phyloP scores from a whole-genome alignment of 1,284 basidiomycete species.

The Leccinum subrobustum region DNA sequence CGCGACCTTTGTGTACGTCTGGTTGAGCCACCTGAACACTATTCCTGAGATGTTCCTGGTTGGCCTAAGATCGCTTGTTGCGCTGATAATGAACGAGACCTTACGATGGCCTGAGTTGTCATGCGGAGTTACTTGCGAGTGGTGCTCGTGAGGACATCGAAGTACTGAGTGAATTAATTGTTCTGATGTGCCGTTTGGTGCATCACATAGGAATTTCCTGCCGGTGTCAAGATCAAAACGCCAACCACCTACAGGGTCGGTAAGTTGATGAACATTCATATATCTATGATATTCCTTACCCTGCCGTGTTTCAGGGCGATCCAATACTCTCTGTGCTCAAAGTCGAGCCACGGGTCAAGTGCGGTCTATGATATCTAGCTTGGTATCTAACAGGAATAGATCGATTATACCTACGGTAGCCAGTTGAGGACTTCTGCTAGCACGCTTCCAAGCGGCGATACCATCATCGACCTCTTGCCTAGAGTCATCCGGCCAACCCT shows the following conservation, averaged over 20 bases:
- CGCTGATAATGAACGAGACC: background rate
- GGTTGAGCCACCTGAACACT: conserved; percentile 40
- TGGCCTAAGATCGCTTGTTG: conserved; percentile 36
- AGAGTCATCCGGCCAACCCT: conserved; percentile 37
- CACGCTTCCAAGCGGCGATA: conserved; percentile 39
- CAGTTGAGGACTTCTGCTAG: conserved; percentile 40
- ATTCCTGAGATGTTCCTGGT: conserved; percentile 42
- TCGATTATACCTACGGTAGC: conserved; percentile 34
- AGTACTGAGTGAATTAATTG: conserved; percentile 43
- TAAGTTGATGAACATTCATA: background rate
- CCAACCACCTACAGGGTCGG: conserved; percentile 34
- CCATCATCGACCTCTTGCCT: conserved; percentile 39
- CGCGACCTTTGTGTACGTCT: conserved; percentile 39
- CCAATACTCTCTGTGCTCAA: conserved; percentile 45
- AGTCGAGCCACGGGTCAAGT: conserved; percentile 45
- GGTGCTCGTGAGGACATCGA: conserved; percentile 31
- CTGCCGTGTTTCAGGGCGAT: conserved; percentile 34
- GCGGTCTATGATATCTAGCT: conserved; percentile 33
- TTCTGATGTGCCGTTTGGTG: conserved; percentile 48
- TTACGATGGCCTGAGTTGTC: conserved; percentile 17
- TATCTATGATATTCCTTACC: conserved; percentile 1
- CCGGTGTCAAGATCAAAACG: conserved; percentile 43
- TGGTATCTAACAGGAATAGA: background rate
- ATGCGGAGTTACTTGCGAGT: background rate
- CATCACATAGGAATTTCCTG: conserved; percentile 40